Base-by-base conservation (phyloP, 495 filamentous ascomycete species). In the Penicillium waksmanii region DNA sequence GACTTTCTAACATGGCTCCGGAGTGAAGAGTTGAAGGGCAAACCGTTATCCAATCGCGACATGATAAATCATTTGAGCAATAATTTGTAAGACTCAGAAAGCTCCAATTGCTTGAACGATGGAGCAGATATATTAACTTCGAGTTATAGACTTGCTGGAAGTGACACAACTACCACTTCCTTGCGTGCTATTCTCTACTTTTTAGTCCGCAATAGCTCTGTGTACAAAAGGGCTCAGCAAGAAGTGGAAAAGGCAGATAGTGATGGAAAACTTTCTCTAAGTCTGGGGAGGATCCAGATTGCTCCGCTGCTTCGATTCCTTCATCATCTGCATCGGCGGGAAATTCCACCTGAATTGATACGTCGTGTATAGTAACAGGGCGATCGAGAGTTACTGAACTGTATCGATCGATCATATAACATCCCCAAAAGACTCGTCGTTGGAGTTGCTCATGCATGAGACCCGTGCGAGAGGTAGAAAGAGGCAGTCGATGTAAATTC, bases 151-250 rank as follows among this genome's bases (percentile, higher is more conserved):
- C 55, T 58, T 23, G 78, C 79, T 33, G 80, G 80, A 17, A 70
- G 73, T 40, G 82, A 84, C 60, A 82, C 81, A 11, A 80, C 77
- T 6, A 76, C 80, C 8, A 80, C 73, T 48, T 63, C 66, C 5
- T 64, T 83, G 11, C 70, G 77, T 34, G 64, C 78, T 1, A 66
- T 81, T 4, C 58, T 87, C 23, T 84, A 85, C 56, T 74, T 78
- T 53, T 57, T 81, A 11, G 67, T 84, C 5, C 80, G 79, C 57
- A 73, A 60, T 10, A 43, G 27, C 3, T 1, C 47, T 5, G 49
- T n/a, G 0, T 51, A 53, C 21, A 36, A 21, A 12, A 64, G 25
- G 7, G 17, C 58, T 4, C 62, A 57, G 7, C 18, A 54, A 1
- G 62, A 64, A 15, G 15, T 61, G n/a, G 57, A 64, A 8, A 18